Evolutionary conservation across 768 basidiomycete species (phyloP).

Genomic region (Neoboletus brunneissimus): DNA sequence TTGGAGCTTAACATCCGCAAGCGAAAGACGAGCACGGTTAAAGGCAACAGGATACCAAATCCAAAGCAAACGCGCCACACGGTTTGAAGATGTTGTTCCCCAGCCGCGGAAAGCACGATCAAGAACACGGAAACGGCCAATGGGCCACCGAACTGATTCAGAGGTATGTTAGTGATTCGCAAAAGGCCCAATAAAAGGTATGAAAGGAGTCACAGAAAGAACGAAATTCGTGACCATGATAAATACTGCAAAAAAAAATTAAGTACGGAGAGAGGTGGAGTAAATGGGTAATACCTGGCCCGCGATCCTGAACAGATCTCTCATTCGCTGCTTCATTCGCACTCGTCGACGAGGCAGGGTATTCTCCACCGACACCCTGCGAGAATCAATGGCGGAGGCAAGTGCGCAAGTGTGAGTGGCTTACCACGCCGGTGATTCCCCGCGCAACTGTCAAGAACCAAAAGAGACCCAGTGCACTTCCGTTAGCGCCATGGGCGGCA

Average conservation of each 20-base stretch:
- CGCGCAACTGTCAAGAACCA: conserved; percentile 75
- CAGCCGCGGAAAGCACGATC: conserved; percentile 65
- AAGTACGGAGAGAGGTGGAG: neutral
- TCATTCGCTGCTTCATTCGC: conserved; percentile 76
- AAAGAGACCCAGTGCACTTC: conserved; percentile 57
- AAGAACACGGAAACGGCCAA: conserved; percentile 65
- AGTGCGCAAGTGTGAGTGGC: conserved; percentile 14
- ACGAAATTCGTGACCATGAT: conserved; percentile 77
- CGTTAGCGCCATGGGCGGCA: conserved; percentile 60
- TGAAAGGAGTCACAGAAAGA: conserved; percentile 44
- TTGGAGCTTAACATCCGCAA: conserved; percentile 67
- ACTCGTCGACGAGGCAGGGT: conserved; percentile 67
- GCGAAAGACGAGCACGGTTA: conserved; percentile 71
- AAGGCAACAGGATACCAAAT: conserved; percentile 57
- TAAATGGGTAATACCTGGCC: conserved; percentile 44
- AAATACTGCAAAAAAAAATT: conserved; percentile 43
- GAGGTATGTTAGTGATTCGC: neutral
- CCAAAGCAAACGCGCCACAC: conserved; percentile 71
- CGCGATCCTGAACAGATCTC: conserved; percentile 54
- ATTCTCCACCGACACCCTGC: conserved; percentile 74
- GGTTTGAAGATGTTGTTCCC: conserved; percentile 55
- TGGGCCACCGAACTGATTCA: conserved; percentile 58
- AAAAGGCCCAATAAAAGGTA: neutral
- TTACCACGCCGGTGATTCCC: conserved; percentile 65
- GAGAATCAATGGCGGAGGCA: conserved; percentile 2